phyloP scores from a whole-genome alignment of 306 rosid species.

The Nissolia schottii region DNA sequence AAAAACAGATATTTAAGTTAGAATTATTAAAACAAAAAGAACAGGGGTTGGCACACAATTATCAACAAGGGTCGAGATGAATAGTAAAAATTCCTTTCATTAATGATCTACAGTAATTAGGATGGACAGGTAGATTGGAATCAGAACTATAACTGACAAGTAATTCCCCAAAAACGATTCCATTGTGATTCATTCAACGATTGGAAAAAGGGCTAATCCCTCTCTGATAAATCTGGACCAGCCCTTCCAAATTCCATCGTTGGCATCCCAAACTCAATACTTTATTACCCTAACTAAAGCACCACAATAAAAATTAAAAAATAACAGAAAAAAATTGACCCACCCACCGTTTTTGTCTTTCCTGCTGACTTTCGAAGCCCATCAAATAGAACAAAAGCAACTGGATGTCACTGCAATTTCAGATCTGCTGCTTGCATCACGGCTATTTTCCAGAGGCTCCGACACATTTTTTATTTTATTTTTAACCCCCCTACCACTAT shows the following conservation, averaged over 20 bases:
- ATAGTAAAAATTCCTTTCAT: constrained; percentile 14
- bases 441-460: constrained; percentile 3
- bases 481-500: not conserved
- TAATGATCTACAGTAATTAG: constrained; percentile 21
- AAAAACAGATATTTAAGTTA: not conserved
- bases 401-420: constrained; percentile 24
- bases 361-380: not conserved
- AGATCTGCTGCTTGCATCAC: not conserved
- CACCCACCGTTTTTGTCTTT: constrained; percentile 23
- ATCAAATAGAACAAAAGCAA: constrained; percentile 37
- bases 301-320: not conserved
- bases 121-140: constrained; percentile 39
- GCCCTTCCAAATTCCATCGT: not conserved
- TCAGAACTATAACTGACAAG: constrained; percentile 14
- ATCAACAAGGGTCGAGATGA: not conserved
- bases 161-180: constrained; percentile 31
- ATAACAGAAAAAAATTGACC: constrained; percentile 14
- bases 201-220: not conserved
- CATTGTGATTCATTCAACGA: not conserved
- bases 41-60: not conserved
- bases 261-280: not conserved
- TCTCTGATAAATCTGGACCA: not conserved
- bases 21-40: not conserved
- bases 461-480: constrained; percentile 35
- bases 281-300: constrained; percentile 6